phyloP scores from a whole-genome alignment of 371 early-diverging fungal species.

The Coemansia sp. region DNA sequence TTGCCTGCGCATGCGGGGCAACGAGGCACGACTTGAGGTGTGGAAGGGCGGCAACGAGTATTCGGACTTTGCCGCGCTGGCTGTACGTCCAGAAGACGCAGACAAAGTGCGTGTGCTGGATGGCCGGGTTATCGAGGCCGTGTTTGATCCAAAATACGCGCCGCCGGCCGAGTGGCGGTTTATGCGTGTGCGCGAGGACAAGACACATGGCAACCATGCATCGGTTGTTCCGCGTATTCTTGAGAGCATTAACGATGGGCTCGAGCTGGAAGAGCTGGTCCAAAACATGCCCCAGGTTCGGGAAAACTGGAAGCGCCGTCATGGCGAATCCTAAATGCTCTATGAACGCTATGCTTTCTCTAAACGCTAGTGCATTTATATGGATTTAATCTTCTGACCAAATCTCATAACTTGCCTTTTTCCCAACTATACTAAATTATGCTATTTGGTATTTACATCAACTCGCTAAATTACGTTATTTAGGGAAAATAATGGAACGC shows the following conservation, averaged over 20 bases:
- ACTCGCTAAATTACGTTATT: too few relatives aligned
- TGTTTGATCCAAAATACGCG: conserved; percentile 58
- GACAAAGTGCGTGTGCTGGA: conserved; percentile 53
- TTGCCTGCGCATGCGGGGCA: conserved; percentile 55
- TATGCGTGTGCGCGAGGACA: conserved; percentile 86
- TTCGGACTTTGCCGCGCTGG: conserved; percentile 58
- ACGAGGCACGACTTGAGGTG: conserved; percentile 57
- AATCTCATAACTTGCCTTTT: too few relatives aligned
- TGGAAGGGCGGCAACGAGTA: conserved; percentile 66
- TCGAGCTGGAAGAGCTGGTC: conserved; percentile 66
- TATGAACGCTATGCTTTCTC: neutral
- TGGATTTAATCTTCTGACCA: neutral
- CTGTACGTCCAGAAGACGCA: conserved; percentile 66
- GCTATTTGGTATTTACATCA: too few relatives aligned
- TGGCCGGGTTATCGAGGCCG: conserved; percentile 70
- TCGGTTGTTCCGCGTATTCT: conserved; percentile 70
- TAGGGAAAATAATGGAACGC: neutral
- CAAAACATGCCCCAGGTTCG: neutral
- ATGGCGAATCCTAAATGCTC: neutral
- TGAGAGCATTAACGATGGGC: conserved; percentile 75
- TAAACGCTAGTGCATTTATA: neutral
- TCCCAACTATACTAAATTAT: too few relatives aligned
- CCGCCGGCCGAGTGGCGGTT: conserved; percentile 70
- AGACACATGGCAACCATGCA: conserved; percentile 76
- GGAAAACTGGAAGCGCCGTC: conserved; percentile 25